Conservation (phyloP, 129 eudicot genomes). For the Saposhnikovia divaricata region DNA sequence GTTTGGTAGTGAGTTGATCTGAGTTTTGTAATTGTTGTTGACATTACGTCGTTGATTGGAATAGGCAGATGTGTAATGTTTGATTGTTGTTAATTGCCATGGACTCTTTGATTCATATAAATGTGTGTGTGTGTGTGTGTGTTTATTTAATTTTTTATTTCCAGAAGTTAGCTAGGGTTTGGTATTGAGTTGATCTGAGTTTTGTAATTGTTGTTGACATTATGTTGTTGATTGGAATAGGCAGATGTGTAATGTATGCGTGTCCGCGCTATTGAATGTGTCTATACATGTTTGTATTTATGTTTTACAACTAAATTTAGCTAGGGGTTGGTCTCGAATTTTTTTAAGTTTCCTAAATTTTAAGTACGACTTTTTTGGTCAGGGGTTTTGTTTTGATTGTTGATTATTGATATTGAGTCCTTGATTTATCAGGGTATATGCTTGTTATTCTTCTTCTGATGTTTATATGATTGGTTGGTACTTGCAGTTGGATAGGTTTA, state of each 20-base stretch:
- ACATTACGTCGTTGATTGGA: no score
- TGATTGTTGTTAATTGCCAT: neutral
- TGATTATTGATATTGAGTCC: neutral
- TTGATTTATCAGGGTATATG: neutral
- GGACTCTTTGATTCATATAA: no score
- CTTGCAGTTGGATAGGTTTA: conserved; percentile 84
- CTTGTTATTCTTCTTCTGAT: neutral
- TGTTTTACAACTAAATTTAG: neutral
- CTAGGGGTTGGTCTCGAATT: neutral
- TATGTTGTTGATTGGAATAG: neutral
- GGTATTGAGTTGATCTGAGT: neutral
- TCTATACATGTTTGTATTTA: neutral
- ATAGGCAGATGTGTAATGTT: neutral
- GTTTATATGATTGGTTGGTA: neutral
- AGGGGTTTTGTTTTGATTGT: neutral
- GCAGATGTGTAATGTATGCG: neutral
- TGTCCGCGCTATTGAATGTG: neutral
- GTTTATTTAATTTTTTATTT: neutral
- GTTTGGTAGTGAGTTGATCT: no score
- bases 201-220: neutral
- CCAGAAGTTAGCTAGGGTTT: neutral
- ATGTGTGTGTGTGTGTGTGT: no score
- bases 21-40: no score
- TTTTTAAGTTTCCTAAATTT: neutral
- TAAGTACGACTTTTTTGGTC: no score